These are phyloP conservation scores for Millerago galiae DNA, from an alignment of 805 yeast species.

Conservation along the genomic window DNA sequence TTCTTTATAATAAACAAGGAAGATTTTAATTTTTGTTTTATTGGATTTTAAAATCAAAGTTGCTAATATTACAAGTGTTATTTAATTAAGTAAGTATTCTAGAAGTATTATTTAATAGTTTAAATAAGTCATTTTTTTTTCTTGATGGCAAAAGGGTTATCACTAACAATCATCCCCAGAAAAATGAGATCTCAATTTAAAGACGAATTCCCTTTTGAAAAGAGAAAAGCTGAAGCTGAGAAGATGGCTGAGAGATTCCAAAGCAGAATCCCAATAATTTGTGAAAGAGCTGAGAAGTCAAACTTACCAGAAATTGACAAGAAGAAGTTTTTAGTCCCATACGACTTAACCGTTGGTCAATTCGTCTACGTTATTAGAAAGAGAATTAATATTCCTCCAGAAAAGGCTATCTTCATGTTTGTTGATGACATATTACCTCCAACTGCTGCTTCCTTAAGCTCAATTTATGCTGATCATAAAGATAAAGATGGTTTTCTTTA, in stretches of 20 bases:
- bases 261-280: slow-evolving; percentile 92
- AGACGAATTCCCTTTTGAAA: slow-evolving; percentile 81
- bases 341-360: slow-evolving; percentile 95
- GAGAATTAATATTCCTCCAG: slow-evolving; percentile 92
- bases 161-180: not conserved
- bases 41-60: too few species aligned
- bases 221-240: slow-evolving; percentile 8
- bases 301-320: slow-evolving; percentile 96
- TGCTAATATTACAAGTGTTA: too few species aligned
- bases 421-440: slow-evolving; percentile 97
- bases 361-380: slow-evolving; percentile 96
- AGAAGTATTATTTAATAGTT: too few species aligned
- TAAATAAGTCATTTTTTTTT: too few species aligned
- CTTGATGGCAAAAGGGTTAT: not conserved
- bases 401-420: slow-evolving; percentile 95
- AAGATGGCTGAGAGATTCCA: slow-evolving; percentile 17
- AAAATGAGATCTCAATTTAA: slow-evolving; percentile 86
- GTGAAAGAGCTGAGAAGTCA: slow-evolving; percentile 95
- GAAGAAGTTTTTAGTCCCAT: slow-evolving; percentile 93
- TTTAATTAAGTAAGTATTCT: too few species aligned
- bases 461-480: slow-evolving; percentile 93
- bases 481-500: slow-evolving; percentile 97
- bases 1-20: too few species aligned
- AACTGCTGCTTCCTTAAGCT: slow-evolving; percentile 93
- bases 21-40: too few species aligned